These are phyloP conservation scores for Eucalyptus polybractea DNA, from an alignment of 345 rosid genomes.

Conservation along the genomic window DNA sequence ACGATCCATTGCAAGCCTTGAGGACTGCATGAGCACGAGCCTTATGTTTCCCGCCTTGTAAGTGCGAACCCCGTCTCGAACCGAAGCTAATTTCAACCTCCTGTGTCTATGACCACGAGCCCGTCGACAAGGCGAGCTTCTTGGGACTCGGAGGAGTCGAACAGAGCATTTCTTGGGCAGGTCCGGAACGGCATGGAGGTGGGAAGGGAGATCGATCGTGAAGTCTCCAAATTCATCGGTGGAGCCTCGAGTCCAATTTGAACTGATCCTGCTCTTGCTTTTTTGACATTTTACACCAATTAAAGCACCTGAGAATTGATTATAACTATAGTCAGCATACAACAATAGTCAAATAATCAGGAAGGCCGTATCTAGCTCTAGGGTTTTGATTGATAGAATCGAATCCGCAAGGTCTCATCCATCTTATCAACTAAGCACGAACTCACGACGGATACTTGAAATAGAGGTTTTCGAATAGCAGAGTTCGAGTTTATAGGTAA, in stretches of 20 bases:
- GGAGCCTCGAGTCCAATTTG: neutral
- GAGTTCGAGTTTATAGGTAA: neutral
- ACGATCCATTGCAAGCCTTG: neutral
- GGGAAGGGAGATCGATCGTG: slow-evolving; percentile 25
- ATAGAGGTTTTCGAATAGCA: neutral
- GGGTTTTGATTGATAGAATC: neutral
- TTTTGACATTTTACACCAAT: slow-evolving; percentile 2
- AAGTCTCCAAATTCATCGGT: slow-evolving; percentile 29
- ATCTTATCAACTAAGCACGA: neutral
- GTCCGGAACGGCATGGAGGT: slow-evolving; percentile 15
- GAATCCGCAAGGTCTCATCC: neutral
- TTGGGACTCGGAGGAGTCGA: neutral
- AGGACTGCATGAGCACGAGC: neutral
- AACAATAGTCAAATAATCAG: neutral
- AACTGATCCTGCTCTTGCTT: neutral
- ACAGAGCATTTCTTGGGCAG: slow-evolving; percentile 9
- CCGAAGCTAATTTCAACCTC: neutral
- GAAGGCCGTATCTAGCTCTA: neutral
- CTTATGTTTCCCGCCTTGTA: neutral
- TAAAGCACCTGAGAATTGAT: slow-evolving; percentile 3
- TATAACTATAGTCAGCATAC: neutral
- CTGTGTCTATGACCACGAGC: neutral
- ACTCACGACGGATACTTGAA: neutral
- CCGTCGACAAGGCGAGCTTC: neutral
- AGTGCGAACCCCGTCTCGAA: neutral